Evolutionary conservation across 192 early-diverging fungal species (phyloP), one percentile per base, ranked within the genome.

Genomic region (Podochytrium sp.): DNA sequence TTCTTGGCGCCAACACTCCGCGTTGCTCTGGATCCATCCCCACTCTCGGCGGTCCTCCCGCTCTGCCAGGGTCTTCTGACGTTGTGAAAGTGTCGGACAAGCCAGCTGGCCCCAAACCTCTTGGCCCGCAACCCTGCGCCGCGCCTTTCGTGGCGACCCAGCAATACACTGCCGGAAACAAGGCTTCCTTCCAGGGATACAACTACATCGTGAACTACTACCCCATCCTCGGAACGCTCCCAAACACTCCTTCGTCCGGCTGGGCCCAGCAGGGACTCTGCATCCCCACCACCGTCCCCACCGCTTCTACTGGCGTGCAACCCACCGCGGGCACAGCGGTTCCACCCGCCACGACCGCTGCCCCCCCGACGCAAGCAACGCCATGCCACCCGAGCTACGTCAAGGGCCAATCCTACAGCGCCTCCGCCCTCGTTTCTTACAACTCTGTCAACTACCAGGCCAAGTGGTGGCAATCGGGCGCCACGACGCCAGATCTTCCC

Each of bases 21-120:
- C 66, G 66, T 14, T 69, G 66, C 66, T 69, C 66, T 20, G 66
- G 66, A 3, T 65, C 63, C 0, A 41, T 65, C 32, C 63, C 63
- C 7, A n/a, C 25, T 3, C 27, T 65, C 20, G 32, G 5, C 63
- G 29, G 47, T 42, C n/a, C n/a, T n/a, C 10, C 23, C 6, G 20
- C 33, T 29, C 42, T 65, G 5, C 63, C 63, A 12, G 63, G 63
- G 6, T 65, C 63, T 20, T 25, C 12, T 25, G 7, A 18, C 12
- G 33, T 23, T 25, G 41, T 65, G 3, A 18, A 18, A 1, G 30
- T 43, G 14, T 20, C 23, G 6, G 4, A 12, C 2, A 6, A 20
- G 30, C 63, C 63, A 47, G 25, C 7, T 25, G 42, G 42, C 7
- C 63, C 63, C 23, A 49, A 16, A 14, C 63, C 63, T 27, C 18